Evolutionary conservation across 345 rosid species (phyloP).

Genomic region (Orychophragmus violaceus): DNA sequence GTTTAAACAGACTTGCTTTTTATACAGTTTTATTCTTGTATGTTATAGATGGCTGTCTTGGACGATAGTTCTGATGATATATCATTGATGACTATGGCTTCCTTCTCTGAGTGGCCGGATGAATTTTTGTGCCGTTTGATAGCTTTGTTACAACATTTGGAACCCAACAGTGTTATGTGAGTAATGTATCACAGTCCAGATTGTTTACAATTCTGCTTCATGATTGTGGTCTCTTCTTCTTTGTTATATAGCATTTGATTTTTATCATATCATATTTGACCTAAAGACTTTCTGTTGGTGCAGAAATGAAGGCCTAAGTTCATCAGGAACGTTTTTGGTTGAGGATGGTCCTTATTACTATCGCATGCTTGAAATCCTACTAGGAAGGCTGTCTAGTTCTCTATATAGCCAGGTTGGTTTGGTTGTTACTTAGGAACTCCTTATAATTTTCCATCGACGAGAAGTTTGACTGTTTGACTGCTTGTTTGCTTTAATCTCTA

Average conservation of each 20-base stretch:
- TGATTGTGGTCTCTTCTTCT: conserved; percentile 9
- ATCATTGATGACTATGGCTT: conserved; percentile 68
- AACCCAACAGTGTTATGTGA: conserved; percentile 87
- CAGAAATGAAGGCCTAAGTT: conserved; percentile 90
- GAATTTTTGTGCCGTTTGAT: conserved; percentile 89
- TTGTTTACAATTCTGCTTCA: background rate
- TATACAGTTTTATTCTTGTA: conserved; percentile 1
- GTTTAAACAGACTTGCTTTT: conserved; percentile 1
- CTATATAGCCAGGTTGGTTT: conserved; percentile 85
- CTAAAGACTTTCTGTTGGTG: conserved; percentile 5
- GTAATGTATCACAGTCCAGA: conserved; percentile 25
- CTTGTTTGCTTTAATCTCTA: conserved; percentile 11
- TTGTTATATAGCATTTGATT: conserved; percentile 4
- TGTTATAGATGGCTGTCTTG: conserved; percentile 65
- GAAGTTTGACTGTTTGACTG: conserved; percentile 7
- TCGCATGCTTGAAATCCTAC: conserved; percentile 96
- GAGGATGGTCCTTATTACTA: conserved; percentile 97
- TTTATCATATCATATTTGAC: background rate
- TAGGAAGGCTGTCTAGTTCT: conserved; percentile 83
- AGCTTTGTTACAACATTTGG: conserved; percentile 84
- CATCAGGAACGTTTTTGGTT: conserved; percentile 94
- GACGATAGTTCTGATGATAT: conserved; percentile 59
- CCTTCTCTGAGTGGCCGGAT: conserved; percentile 94
- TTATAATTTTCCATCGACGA: background rate
- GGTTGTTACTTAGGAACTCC: conserved; percentile 1